Evolutionary conservation across 441 rosid species (phyloP).

Genomic region (Capsella rubella): DNA sequence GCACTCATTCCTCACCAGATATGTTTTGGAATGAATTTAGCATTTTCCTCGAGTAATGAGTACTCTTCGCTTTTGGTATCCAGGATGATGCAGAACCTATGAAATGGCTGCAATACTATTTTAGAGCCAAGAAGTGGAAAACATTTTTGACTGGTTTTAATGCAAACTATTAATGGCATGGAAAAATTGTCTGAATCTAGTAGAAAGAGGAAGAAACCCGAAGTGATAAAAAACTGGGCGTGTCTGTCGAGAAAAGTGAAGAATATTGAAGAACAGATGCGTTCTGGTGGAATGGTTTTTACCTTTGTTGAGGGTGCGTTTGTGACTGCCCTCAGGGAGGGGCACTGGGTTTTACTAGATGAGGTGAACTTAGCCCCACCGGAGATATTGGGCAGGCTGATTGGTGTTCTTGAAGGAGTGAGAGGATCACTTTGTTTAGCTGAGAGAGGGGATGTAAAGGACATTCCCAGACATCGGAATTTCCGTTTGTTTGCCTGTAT

Average conservation of each 20-base stretch:
- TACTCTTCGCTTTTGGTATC: slow-evolving; percentile 43
- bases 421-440: slow-evolving; percentile 93
- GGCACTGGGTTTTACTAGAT: slow-evolving; percentile 98
- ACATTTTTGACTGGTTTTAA: slow-evolving; percentile 59
- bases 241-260: slow-evolving; percentile 62
- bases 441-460: slow-evolving; percentile 90
- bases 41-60: slow-evolving; percentile 34
- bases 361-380: slow-evolving; percentile 99
- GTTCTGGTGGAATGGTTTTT: slow-evolving; percentile 86
- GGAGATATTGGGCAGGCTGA: slow-evolving; percentile 91
- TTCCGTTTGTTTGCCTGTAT: slow-evolving; percentile 97
- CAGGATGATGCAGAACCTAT: slow-evolving; percentile 62
- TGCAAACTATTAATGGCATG: slow-evolving; percentile 50
- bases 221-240: slow-evolving; percentile 61
- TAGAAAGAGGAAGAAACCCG: slow-evolving; percentile 78
- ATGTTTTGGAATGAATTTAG: slow-evolving; percentile 21
- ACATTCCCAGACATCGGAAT: slow-evolving; percentile 74
- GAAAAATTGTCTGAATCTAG: slow-evolving; percentile 45
- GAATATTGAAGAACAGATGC: slow-evolving; percentile 62
- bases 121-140: slow-evolving; percentile 71
- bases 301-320: slow-evolving; percentile 98
- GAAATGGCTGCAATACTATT: slow-evolving; percentile 54
- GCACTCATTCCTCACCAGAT: slow-evolving; percentile 25
- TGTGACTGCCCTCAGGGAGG: slow-evolving; percentile 88
- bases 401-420: slow-evolving; percentile 97